These are phyloP conservation scores for Lophium mytilinum DNA, from an alignment of 495 filamentous ascomycete genomes.

Conservation along the genomic window DNA sequence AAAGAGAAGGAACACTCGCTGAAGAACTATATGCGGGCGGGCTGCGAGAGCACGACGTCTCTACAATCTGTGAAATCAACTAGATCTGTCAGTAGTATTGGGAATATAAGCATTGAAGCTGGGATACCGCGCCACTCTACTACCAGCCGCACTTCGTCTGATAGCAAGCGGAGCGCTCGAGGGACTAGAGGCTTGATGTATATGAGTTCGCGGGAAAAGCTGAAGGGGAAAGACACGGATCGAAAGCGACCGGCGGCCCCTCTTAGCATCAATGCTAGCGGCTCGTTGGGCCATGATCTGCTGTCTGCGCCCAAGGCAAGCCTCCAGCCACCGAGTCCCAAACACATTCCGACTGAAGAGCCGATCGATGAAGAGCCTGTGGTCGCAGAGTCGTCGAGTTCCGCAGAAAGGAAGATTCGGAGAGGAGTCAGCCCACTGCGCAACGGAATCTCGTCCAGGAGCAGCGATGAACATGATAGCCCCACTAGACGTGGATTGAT, in stretches of 20 bases:
- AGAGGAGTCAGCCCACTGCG: constrained; percentile 16
- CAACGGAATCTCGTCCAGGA: constrained; percentile 10
- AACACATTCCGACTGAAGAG: constrained; percentile 17
- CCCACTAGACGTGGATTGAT: constrained; percentile 15
- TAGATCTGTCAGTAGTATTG: constrained; percentile 22
- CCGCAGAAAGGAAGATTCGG: constrained; percentile 3
- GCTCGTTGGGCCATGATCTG: constrained; percentile 5
- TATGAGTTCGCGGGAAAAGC: constrained; percentile 31
- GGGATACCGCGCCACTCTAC: constrained; percentile 12
- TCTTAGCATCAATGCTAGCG: not conserved
- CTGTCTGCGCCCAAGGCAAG: not conserved
- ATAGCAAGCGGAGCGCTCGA: constrained; percentile 19
- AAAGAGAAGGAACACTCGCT: constrained; percentile 27
- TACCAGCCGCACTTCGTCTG: constrained; percentile 17
- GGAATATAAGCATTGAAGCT: constrained; percentile 23
- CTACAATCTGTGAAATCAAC: constrained; percentile 16
- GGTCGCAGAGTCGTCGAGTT: constrained; percentile 17
- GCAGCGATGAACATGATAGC: constrained; percentile 6
- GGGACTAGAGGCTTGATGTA: constrained; percentile 26
- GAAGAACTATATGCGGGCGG: constrained; percentile 25
- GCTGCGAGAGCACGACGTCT: constrained; percentile 17
- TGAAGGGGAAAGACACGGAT: constrained; percentile 25
- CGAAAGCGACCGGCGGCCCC: constrained; percentile 18
- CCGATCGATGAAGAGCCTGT: constrained; percentile 26
- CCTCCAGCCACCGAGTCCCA: constrained; percentile 11